Conservation (phyloP, 805 yeast genomes). For the Blastobotrys parvus region DNA sequence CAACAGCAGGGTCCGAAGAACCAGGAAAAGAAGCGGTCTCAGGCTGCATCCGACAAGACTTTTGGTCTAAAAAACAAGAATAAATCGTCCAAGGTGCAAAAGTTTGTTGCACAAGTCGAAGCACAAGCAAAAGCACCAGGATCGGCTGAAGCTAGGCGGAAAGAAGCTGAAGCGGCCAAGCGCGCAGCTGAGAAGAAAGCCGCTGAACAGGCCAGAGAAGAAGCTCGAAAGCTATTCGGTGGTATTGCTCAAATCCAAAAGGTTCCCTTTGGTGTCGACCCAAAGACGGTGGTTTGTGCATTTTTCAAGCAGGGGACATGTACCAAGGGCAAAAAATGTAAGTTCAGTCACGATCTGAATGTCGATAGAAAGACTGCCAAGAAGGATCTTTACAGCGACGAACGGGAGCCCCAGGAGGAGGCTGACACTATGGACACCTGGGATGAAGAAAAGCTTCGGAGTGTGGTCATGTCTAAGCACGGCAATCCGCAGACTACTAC, state of each 20-base stretch:
- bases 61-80: conserved; percentile 95
- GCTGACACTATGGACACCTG: conserved; percentile 89
- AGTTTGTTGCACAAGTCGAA: conserved; percentile 58
- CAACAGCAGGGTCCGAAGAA: conserved; percentile 47
- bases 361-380: conserved; percentile 83
- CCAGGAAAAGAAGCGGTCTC: conserved; percentile 45
- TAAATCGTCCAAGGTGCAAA: conserved; percentile 85
- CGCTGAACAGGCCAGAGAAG: conserved; percentile 80
- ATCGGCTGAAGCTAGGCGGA: conserved; percentile 49
- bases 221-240: conserved; percentile 71
- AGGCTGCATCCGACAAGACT: conserved; percentile 73
- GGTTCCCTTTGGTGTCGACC: conserved; percentile 96
- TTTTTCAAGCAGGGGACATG: conserved; percentile 82
- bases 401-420: conserved; percentile 56
- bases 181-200: conserved; percentile 78
- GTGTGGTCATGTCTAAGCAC: conserved; percentile 81
- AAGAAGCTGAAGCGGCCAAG: conserved; percentile 65
- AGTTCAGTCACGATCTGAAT: conserved; percentile 81
- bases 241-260: conserved; percentile 64
- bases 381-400: conserved; percentile 89
- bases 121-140: conserved; percentile 47
- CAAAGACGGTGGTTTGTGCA: conserved; percentile 86
- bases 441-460: conserved; percentile 93
- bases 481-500: conserved; percentile 94
- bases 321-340: conserved; percentile 60